These are phyloP conservation scores for Pleurostoma richardsiae DNA, from an alignment of 2,329 filamentous ascomycete genomes.

Conservation along the genomic window DNA sequence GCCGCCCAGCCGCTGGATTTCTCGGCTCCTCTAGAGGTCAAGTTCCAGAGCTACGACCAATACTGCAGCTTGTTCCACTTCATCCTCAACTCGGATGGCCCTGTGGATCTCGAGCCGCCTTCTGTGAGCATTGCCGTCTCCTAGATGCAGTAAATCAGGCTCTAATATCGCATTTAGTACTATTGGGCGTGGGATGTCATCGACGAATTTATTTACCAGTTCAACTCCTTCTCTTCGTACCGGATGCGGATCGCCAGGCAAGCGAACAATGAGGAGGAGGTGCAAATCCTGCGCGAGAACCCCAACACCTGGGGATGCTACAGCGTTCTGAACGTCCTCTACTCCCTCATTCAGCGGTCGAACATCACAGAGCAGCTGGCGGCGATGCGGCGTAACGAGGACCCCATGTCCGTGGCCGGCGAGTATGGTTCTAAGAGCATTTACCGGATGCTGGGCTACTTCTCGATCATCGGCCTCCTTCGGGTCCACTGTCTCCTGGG, in stretches of 20 bases:
- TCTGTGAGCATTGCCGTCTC: slow-evolving; percentile 60
- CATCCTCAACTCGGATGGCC: slow-evolving; percentile 98
- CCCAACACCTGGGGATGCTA: slow-evolving; percentile 99
- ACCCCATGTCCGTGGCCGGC: slow-evolving; percentile 80
- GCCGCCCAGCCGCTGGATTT: slow-evolving; percentile 95
- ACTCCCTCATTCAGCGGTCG: slow-evolving; percentile 96
- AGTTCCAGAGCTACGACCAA: slow-evolving; percentile 98
- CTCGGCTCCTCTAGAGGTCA: slow-evolving; percentile 90
- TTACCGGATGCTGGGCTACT: slow-evolving; percentile 98
- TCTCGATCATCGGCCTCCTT: slow-evolving; percentile 96
- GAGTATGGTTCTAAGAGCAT: slow-evolving; percentile 93
- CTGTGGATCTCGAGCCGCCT: slow-evolving; percentile 92
- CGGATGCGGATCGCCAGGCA: slow-evolving; percentile 83
- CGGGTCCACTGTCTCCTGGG: slow-evolving; percentile 94
- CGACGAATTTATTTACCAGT: slow-evolving; percentile 99
- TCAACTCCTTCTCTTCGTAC: slow-evolving; percentile 99
- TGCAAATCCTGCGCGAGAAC: slow-evolving; percentile 86
- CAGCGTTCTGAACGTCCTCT: slow-evolving; percentile 97
- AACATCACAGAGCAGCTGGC: slow-evolving; percentile 97
- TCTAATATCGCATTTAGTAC: slow-evolving; percentile 53
- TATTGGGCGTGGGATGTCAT: slow-evolving; percentile 99
- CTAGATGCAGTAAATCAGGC: too few relatives aligned
- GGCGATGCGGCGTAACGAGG: slow-evolving; percentile 91
- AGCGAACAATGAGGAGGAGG: slow-evolving; percentile 85
- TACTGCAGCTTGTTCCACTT: slow-evolving; percentile 99